phyloP scores from a whole-genome alignment of 2,329 filamentous ascomycete species.

The Talaromyces sp. region DNA sequence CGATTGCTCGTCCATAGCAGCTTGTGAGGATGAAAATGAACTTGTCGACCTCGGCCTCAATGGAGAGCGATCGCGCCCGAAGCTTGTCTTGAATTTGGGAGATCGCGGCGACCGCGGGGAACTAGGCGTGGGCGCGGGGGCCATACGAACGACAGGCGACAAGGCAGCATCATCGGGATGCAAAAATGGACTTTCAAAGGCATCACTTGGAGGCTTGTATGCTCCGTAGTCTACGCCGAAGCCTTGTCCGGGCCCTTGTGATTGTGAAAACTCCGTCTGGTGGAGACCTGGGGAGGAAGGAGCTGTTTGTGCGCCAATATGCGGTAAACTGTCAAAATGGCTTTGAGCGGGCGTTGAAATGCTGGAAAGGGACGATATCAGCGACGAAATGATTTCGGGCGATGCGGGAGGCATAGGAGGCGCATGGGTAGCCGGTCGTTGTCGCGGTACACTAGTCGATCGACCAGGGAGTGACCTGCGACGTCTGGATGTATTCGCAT shows the following conservation, averaged over 20 bases:
- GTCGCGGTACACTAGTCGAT: conserved; percentile 20
- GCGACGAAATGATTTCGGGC: conserved; percentile 53
- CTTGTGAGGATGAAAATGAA: conserved; percentile 36
- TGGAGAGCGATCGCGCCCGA: conserved; percentile 42
- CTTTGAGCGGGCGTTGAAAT: conserved; percentile 62
- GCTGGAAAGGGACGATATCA: conserved; percentile 60
- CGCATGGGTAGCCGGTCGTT: conserved; percentile 27
- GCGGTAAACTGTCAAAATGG: conserved; percentile 62
- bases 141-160: conserved; percentile 73
- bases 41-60: conserved; percentile 35
- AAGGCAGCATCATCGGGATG: conserved; percentile 57
- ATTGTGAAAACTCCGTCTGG: conserved; percentile 21
- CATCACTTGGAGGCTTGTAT: conserved; percentile 54
- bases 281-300: conserved; percentile 33
- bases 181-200: conserved; percentile 48
- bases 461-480: conserved; percentile 38
- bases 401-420: conserved; percentile 43
- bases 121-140: conserved; percentile 67
- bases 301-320: conserved; percentile 41
- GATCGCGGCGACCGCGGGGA: conserved; percentile 56
- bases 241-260: conserved; percentile 33
- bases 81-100: conserved; percentile 61
- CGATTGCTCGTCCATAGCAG: conserved; percentile 31
- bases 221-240: conserved; percentile 73
- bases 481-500: conserved; percentile 38